These are phyloP conservation scores for Cyclospora cayetanensis DNA, from an alignment of 169 alveolate species.

Conservation along the genomic window DNA sequence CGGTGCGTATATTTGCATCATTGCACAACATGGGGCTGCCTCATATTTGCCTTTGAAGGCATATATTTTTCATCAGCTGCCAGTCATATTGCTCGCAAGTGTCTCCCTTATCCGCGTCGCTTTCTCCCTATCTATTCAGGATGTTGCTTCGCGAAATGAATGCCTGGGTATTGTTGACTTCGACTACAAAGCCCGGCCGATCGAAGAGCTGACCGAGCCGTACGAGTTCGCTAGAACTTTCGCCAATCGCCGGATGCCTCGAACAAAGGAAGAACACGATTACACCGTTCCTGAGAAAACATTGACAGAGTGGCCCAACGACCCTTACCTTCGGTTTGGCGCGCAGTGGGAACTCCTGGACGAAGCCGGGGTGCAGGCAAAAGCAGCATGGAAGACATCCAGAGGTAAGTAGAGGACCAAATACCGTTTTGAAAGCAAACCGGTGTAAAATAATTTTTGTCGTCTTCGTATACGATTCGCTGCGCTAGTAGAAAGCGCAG, in stretches of 20 bases:
- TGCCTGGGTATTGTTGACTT: background rate
- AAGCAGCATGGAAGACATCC: background rate
- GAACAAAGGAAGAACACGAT: too few species aligned
- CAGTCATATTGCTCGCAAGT: background rate
- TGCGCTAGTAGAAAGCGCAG: too few species aligned
- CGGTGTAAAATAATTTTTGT: too few species aligned
- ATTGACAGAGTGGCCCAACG: constrained; percentile 39
- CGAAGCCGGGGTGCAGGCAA: background rate
- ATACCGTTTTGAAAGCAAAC: too few species aligned
- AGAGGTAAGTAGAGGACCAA: background rate
- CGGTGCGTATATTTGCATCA: too few species aligned
- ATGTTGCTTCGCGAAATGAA: background rate
- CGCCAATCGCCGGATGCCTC: too few species aligned
- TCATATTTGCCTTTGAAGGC: too few species aligned
- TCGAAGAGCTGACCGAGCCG: too few species aligned
- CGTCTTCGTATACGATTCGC: too few species aligned
- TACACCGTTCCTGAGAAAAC: too few species aligned
- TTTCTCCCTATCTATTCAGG: background rate
- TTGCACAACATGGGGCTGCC: too few species aligned
- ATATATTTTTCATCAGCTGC: background rate
- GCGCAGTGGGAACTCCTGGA: constrained; percentile 24
- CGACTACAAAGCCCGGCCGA: background rate
- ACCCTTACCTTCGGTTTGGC: background rate
- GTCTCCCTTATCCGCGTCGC: background rate
- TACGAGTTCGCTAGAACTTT: too few species aligned